Base-by-base conservation (phyloP, 768 basidiomycete species). In the Dendrothele bispora region DNA sequence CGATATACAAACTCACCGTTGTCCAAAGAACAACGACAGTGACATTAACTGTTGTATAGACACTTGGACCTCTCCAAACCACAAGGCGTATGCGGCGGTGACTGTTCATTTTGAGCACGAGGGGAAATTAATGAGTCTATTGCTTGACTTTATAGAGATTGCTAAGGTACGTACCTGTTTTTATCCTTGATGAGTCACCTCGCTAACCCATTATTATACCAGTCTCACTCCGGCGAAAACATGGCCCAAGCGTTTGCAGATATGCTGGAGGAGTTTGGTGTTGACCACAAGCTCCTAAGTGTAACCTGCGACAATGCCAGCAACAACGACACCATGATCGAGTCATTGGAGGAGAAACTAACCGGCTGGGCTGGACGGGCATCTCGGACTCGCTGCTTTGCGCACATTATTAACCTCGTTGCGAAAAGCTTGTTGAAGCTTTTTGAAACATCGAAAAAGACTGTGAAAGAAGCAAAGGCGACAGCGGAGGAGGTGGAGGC, bases 81-180 rank as follows among this genome's bases (percentile, higher is more conserved):
- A 72, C 29, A 40, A 55, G 4, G 67, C 62, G 0, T 68, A 58
- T 28, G 47, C 70, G 0, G 65, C 64, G 0, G 43, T 67, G 8
- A 61, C 57, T 0, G 66, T 68, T 1, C 70, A 74, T 38, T 54
- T 70, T 22, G 62, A 68, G 27, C 24, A 61, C 4, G 38, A 69
- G 0, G 67, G 70, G 0, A 41, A 48, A 5, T 63, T 61, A 0
- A 26, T 70, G 0, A 30, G 44, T 0, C 55, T 72, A 3, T 35
- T 67, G 0, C 55, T 76, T 1, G 72, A 76, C 42, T 39, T 76
- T 3, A 54, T 71, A 12, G 69, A 75, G 51, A 64, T 75, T 2
- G 38, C 64, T n/a, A n/a, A n/a, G n/a, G n/a, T n/a, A n/a, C n/a
- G n/a, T n/a, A n/a, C n/a, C n/a, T n/a, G n/a, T n/a, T n/a, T n/a